These are phyloP conservation scores for Alternaria sp. DNA, from an alignment of 2,329 filamentous ascomycete genomes.

Conservation along the genomic window DNA sequence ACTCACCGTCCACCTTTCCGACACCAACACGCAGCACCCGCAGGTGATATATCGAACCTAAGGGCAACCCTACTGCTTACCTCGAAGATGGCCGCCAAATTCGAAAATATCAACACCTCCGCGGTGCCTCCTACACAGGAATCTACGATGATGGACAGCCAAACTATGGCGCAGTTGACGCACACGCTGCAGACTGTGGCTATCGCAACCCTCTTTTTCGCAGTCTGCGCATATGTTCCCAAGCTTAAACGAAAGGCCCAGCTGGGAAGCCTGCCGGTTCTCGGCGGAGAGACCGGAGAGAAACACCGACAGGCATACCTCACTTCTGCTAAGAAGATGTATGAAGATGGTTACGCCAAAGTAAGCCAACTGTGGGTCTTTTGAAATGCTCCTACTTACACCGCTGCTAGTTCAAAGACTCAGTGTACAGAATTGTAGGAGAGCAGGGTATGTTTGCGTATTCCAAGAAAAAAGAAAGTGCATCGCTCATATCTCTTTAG, in stretches of 20 bases:
- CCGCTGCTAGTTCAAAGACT: slow-evolving; percentile 35
- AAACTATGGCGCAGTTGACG: slow-evolving; percentile 20
- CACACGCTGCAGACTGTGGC: slow-evolving; percentile 32
- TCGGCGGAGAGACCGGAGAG: slow-evolving; percentile 18
- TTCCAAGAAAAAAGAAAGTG: background rate
- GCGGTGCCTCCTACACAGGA: background rate
- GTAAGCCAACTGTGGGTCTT: slow-evolving; percentile 7
- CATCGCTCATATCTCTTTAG: slow-evolving; percentile 19
- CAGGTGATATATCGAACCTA: background rate
- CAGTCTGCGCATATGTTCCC: slow-evolving; percentile 25
- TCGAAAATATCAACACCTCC: background rate
- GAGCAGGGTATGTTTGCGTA: slow-evolving; percentile 20
- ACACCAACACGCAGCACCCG: background rate
- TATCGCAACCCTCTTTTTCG: slow-evolving; percentile 34
- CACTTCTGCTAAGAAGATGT: slow-evolving; percentile 31
- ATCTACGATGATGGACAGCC: slow-evolving; percentile 23
- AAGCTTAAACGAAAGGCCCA: slow-evolving; percentile 29
- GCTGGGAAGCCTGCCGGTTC: slow-evolving; percentile 33
- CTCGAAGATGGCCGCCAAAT: background rate
- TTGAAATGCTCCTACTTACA: slow-evolving; percentile 5
- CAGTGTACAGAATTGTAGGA: slow-evolving; percentile 29
- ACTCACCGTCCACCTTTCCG: background rate
- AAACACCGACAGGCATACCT: slow-evolving; percentile 32
- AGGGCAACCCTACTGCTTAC: background rate
- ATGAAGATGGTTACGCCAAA: slow-evolving; percentile 37